These are phyloP conservation scores for Lentinula novae-zelandiae DNA, from an alignment of 1,284 basidiomycete species.

Conservation along the genomic window DNA sequence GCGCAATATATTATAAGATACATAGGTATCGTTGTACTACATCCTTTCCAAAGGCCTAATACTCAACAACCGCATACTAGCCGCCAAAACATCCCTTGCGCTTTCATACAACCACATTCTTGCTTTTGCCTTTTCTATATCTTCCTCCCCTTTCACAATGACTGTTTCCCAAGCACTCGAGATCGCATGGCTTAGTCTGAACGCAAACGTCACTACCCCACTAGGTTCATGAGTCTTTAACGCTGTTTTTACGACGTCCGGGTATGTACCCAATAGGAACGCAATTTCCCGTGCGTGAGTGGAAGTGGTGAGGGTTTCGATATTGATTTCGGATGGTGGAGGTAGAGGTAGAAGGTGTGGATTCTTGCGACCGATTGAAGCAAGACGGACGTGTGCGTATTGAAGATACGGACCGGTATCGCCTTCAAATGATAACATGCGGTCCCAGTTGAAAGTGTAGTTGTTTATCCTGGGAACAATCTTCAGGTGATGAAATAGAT, in stretches of 20 bases:
- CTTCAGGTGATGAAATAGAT: background rate
- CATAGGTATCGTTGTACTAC: constrained; percentile 40
- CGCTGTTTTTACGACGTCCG: constrained; percentile 85
- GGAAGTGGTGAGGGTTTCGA: constrained; percentile 63
- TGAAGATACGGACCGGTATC: constrained; percentile 96
- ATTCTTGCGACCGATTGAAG: constrained; percentile 92
- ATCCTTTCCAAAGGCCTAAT: constrained; percentile 90
- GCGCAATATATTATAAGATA: background rate
- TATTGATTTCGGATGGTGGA: constrained; percentile 64
- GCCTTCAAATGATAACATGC: constrained; percentile 96
- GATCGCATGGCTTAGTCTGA: constrained; percentile 78
- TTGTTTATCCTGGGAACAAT: constrained; percentile 77
- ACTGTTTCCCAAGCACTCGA: constrained; percentile 87
- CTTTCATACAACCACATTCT: constrained; percentile 88
- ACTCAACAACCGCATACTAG: constrained; percentile 86
- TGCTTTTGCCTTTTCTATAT: constrained; percentile 79
- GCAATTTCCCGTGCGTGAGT: constrained; percentile 85
- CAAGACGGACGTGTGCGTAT: constrained; percentile 94
- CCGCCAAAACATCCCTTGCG: constrained; percentile 85
- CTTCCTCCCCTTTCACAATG: constrained; percentile 78
- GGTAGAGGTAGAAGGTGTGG: constrained; percentile 84
- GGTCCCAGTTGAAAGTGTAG: constrained; percentile 93
- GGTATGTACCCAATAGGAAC: constrained; percentile 86
- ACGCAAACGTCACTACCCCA: constrained; percentile 80
- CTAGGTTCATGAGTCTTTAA: constrained; percentile 87